Evolutionary conservation across 805 yeast species (phyloP).

Genomic region (Teunomyces tritomae): DNA sequence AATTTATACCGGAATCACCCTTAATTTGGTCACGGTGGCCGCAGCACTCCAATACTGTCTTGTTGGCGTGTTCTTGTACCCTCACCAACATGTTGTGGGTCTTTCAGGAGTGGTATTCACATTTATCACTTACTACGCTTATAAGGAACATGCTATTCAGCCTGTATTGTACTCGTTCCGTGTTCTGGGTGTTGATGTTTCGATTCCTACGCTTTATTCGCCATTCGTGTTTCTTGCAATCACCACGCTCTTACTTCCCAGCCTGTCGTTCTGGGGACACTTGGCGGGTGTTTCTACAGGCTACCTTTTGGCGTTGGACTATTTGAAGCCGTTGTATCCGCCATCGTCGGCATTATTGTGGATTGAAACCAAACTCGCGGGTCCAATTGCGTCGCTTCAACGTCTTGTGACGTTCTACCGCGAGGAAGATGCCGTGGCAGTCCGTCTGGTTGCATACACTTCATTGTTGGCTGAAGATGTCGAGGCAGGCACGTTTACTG

Average conservation of each 20-base stretch:
- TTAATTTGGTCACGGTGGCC: slow-evolving; percentile 66
- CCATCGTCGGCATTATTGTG: slow-evolving; percentile 61
- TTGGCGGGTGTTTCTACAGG: slow-evolving; percentile 67
- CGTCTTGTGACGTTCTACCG: slow-evolving; percentile 51
- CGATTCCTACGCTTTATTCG: slow-evolving; percentile 55
- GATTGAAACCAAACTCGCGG: slow-evolving; percentile 57
- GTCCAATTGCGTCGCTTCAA: slow-evolving; percentile 54
- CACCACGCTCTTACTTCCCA: slow-evolving; percentile 55
- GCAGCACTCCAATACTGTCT: slow-evolving; percentile 65
- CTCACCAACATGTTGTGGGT: slow-evolving; percentile 57
- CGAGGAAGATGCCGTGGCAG: slow-evolving; percentile 57
- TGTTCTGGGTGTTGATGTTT: slow-evolving; percentile 33
- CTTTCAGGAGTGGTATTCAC: slow-evolving; percentile 75
- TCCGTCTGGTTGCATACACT: slow-evolving; percentile 34
- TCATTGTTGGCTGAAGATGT: slow-evolving; percentile 26
- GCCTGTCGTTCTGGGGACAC: slow-evolving; percentile 74
- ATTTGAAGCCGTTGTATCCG: slow-evolving; percentile 59
- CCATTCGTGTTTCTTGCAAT: slow-evolving; percentile 55
- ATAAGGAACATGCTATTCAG: slow-evolving; percentile 33
- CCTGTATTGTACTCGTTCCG: slow-evolving; percentile 39
- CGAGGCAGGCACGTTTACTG: slow-evolving; percentile 17
- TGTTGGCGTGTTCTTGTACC: slow-evolving; percentile 49
- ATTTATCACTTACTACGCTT: slow-evolving; percentile 60
- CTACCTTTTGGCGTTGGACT: slow-evolving; percentile 56
- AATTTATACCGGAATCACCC: slow-evolving; percentile 75